Percentiles rank a stretch among this genome's conserved stretches.
Conservation (phyloP, 2,329 filamentous ascomycete genomes). For the Penicillium sp. region DNA sequence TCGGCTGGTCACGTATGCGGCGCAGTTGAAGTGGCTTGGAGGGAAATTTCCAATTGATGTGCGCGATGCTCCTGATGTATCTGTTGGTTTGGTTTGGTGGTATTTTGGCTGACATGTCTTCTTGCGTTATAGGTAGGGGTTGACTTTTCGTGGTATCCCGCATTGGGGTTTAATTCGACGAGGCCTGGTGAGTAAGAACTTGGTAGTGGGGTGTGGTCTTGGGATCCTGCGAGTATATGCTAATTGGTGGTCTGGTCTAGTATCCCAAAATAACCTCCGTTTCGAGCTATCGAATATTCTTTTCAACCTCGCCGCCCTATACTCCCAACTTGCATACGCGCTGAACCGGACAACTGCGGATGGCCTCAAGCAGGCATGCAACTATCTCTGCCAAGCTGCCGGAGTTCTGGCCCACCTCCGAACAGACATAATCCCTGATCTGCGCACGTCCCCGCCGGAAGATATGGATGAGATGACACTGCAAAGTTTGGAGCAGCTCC, state of each 20-base stretch:
- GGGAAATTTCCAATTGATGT: constrained; percentile 97
- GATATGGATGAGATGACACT: constrained; percentile 93
- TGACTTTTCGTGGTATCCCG: constrained; percentile 95
- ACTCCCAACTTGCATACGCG: constrained; percentile 85
- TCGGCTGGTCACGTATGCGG: constrained; percentile 89
- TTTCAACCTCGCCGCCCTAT: constrained; percentile 90
- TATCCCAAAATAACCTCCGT: constrained; percentile 67
- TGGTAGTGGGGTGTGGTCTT: constrained; percentile 3
- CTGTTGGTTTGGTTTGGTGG: constrained; percentile 13
- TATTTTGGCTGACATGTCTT: constrained; percentile 13
- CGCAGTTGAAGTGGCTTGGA: constrained; percentile 87
- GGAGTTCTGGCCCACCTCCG: constrained; percentile 82
- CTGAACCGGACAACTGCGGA: constrained; percentile 77
- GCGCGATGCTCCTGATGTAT: constrained; percentile 31
- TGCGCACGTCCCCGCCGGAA: constrained; percentile 82
- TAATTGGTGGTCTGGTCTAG: constrained; percentile 30
- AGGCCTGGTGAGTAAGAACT: constrained; percentile 56
- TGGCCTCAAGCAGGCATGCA: constrained; percentile 83
- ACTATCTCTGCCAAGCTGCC: constrained; percentile 85
- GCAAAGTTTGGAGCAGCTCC: constrained; percentile 77
- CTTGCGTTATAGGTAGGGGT: constrained; percentile 70
- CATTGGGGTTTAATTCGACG: constrained; percentile 85
- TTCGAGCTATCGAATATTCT: constrained; percentile 91
- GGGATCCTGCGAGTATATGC: not conserved
- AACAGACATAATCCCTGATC: constrained; percentile 74